phyloP scores from a whole-genome alignment of 208 protist genomes.

The Herpetomonas samuelpessoai region DNA sequence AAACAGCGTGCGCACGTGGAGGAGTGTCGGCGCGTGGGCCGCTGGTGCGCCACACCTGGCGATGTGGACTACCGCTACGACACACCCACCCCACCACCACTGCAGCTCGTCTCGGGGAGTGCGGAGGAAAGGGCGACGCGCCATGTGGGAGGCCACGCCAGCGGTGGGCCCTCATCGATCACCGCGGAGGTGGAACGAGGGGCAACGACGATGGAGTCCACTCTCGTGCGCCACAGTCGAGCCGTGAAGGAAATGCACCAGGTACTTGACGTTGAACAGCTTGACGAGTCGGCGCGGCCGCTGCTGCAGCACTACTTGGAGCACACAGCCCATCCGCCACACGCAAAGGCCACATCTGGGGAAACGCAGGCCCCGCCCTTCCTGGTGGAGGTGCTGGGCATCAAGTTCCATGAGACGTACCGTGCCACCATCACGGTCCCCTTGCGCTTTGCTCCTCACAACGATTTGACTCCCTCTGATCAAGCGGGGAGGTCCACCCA shows the following conservation, averaged over 20 bases:
- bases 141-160: neutral
- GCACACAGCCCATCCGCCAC: slow-evolving; percentile 3
- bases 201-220: slow-evolving; percentile 38
- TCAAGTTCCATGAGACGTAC: slow-evolving; percentile 49
- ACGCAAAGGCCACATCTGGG: neutral
- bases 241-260: slow-evolving; percentile 32
- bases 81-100: slow-evolving; percentile 42
- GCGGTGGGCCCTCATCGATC: too few species aligned
- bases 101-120: slow-evolving; percentile 27
- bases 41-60: slow-evolving; percentile 59
- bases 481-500: too few species aligned
- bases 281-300: slow-evolving; percentile 29
- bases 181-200: slow-evolving; percentile 3
- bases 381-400: slow-evolving; percentile 64
- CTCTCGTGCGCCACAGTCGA: slow-evolving; percentile 54
- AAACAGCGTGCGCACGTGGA: slow-evolving; percentile 52
- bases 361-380: slow-evolving; percentile 27
- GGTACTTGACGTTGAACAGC: slow-evolving; percentile 24
- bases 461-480: too few species aligned
- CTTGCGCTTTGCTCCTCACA: slow-evolving; percentile 15
- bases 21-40: slow-evolving; percentile 66
- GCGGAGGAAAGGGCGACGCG: neutral
- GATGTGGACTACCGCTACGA: slow-evolving; percentile 53
- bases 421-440: slow-evolving; percentile 76
- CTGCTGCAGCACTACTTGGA: slow-evolving; percentile 55